Evolutionary conservation across 1,139 yeast genomes (phyloP).

Genomic region (Candida sp.): DNA sequence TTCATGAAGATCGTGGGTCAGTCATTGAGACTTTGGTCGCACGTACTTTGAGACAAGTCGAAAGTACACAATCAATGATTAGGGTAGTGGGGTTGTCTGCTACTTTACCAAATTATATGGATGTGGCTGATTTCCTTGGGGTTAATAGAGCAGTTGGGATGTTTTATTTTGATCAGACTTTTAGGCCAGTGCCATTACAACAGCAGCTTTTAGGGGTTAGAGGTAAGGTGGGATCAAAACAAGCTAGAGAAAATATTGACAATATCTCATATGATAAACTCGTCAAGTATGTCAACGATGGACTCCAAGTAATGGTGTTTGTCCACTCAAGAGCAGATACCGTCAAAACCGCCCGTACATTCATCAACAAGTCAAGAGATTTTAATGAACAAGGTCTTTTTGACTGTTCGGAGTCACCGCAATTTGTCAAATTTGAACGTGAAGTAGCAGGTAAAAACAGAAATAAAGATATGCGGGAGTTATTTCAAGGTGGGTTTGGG

Average conservation of each 20-base stretch:
- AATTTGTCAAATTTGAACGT: slow-evolving; percentile 46
- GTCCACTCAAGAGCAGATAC: slow-evolving; percentile 97
- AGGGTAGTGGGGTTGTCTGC: slow-evolving; percentile 97
- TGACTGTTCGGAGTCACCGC: slow-evolving; percentile 53
- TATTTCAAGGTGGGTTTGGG: slow-evolving; percentile 84
- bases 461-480: slow-evolving; percentile 76
- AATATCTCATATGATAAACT: slow-evolving; percentile 75
- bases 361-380: slow-evolving; percentile 65
- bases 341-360: slow-evolving; percentile 72
- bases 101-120: slow-evolving; percentile 88
- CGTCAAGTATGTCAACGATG: slow-evolving; percentile 60
- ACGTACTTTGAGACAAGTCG: slow-evolving; percentile 91
- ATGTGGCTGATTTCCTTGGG: slow-evolving; percentile 93
- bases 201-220: slow-evolving; percentile 86
- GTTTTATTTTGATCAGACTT: slow-evolving; percentile 91
- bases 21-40: slow-evolving; percentile 96
- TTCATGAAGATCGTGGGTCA: slow-evolving; percentile 98
- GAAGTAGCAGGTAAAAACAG: slow-evolving; percentile 70
- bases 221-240: slow-evolving; percentile 70
- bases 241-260: slow-evolving; percentile 76
- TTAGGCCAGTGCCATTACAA: slow-evolving; percentile 90
- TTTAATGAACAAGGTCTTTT: slow-evolving; percentile 55
- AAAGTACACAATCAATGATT: slow-evolving; percentile 89
- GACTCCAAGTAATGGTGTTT: slow-evolving; percentile 93
- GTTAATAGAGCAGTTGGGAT: slow-evolving; percentile 88